A percentile compares a stretch with the other conserved stretches of the same genome.
phyloP scores from a whole-genome alignment of 441 rosid species.

The Gossypium gossypioides region DNA sequence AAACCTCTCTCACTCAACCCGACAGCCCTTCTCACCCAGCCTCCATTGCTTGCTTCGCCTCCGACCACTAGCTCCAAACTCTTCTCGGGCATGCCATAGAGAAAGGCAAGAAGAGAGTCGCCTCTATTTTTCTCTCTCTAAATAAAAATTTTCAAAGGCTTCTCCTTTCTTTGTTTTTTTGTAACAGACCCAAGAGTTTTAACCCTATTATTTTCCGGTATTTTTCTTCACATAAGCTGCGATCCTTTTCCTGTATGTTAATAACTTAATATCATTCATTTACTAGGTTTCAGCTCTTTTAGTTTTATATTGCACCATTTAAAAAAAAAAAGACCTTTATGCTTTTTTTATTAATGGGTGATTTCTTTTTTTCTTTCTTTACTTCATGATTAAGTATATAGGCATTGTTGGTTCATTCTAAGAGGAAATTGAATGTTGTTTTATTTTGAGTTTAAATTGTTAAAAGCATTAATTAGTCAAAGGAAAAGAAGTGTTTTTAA shows the following conservation, averaged over 20 bases:
- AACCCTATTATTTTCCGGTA: slow-evolving; percentile 20
- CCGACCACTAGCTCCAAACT: no score
- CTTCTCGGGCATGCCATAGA: neutral
- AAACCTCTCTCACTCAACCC: no score
- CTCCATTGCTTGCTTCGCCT: no score
- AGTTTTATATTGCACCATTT: neutral
- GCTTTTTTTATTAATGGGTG: slow-evolving; percentile 1
- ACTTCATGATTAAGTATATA: slow-evolving; percentile 3
- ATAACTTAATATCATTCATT: slow-evolving; percentile 1
- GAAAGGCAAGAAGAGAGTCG: slow-evolving; percentile 15
- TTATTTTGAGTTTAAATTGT: neutral
- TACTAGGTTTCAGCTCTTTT: slow-evolving; percentile 17
- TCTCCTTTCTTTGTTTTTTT: neutral
- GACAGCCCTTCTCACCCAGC: no score
- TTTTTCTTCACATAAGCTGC: neutral
- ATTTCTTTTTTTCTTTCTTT: neutral
- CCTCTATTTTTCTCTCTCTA: slow-evolving; percentile 7
- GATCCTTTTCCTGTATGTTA: neutral
- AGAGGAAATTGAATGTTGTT: neutral
- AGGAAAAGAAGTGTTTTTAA: neutral
- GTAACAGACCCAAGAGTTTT: neutral
- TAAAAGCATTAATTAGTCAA: neutral
- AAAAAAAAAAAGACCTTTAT: neutral
- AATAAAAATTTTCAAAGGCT: neutral
- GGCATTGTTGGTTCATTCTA: slow-evolving; percentile 10